Percentiles rank a stretch among this genome's conserved stretches.
phyloP scores from a whole-genome alignment of 2,329 filamentous ascomycete genomes.

The Ceratocystis destructans region DNA sequence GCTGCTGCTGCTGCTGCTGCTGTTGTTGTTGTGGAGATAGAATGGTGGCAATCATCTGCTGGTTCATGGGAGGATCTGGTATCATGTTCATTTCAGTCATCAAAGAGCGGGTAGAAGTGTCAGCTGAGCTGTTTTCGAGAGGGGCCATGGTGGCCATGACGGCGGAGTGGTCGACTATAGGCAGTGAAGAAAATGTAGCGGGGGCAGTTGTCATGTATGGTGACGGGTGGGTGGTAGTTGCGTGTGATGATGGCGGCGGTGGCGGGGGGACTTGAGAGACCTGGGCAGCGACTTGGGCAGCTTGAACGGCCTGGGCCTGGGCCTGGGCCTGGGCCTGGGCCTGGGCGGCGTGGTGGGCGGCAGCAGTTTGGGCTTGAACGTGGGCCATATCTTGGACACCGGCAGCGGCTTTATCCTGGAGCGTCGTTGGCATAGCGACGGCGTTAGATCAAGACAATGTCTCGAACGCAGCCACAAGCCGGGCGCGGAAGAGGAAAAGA shows the following conservation, averaged over 20 bases:
- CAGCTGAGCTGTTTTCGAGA: conserved; percentile 8
- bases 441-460: conserved; percentile 8
- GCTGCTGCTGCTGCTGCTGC: not conserved
- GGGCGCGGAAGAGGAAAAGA: not conserved
- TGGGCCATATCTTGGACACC: conserved; percentile 4
- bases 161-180: conserved; percentile 13
- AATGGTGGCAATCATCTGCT: conserved; percentile 14
- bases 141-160: conserved; percentile 8
- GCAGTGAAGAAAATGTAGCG: not conserved
- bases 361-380: not conserved
- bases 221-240: not conserved
- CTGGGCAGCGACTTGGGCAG: not conserved
- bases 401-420: conserved; percentile 1
- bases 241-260: not conserved
- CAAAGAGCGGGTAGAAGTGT: conserved; percentile 9
- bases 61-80: conserved; percentile 9
- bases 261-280: conserved; percentile 2
- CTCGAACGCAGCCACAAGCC: conserved; percentile 7
- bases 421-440: conserved; percentile 4
- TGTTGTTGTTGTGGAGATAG: conserved; percentile 14
- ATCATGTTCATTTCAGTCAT: conserved; percentile 17
- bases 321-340: not conserved
- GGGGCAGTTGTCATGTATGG: conserved; percentile 10
- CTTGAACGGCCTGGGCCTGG: not conserved
- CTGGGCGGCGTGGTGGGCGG: not conserved